A percentile compares a stretch with the other conserved stretches of the same genome.
These are phyloP conservation scores for Apiotrichum akiyoshidainum DNA, from an alignment of 1,284 basidiomycete species.

Conservation along the genomic window DNA sequence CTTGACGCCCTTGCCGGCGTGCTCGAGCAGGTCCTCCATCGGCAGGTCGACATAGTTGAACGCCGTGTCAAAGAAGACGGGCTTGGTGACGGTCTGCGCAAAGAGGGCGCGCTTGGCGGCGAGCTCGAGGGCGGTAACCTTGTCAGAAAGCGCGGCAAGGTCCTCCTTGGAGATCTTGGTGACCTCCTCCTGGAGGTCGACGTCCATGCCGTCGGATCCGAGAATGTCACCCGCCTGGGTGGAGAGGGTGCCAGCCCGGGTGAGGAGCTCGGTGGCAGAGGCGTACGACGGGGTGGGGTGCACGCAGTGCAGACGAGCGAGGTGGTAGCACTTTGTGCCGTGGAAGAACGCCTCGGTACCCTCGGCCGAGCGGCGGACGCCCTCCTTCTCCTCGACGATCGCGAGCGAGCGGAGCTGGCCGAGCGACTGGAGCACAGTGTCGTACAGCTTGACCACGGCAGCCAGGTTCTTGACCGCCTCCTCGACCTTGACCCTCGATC, in stretches of 20 bases:
- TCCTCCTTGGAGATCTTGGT: conserved; percentile 30
- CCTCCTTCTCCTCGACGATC: conserved; percentile 81
- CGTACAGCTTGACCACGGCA: conserved; percentile 80
- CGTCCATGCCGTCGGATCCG: conserved; percentile 17
- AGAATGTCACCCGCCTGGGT: conserved; percentile 30
- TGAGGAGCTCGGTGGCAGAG: conserved; percentile 44
- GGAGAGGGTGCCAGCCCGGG: conserved; percentile 25
- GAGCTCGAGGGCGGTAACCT: conserved; percentile 56
- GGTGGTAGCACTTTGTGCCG: conserved; percentile 55
- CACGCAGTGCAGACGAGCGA: conserved; percentile 49
- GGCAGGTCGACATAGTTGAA: conserved; percentile 84
- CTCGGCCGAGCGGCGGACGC: conserved; percentile 71
- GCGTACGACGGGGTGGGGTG: conserved; percentile 45
- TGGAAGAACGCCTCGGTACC: conserved; percentile 69
- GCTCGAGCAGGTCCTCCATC: conserved; percentile 68
- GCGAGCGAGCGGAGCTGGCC: conserved; percentile 75
- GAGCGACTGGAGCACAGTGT: conserved; percentile 76
- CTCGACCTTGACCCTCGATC: conserved; percentile 51
- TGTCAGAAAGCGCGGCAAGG: conserved; percentile 58
- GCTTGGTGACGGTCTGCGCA: conserved; percentile 74
- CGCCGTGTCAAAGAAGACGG: conserved; percentile 88
- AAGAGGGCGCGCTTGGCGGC: conserved; percentile 76
- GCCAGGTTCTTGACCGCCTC: conserved; percentile 62
- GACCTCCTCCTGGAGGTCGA: conserved; percentile 38
- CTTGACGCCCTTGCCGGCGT: conserved; percentile 60